A percentile compares a stretch with the other conserved stretches of the same genome.
These are phyloP conservation scores for Xylaria sp. DNA, from an alignment of 2,329 filamentous ascomycete genomes.

Conservation along the genomic window DNA sequence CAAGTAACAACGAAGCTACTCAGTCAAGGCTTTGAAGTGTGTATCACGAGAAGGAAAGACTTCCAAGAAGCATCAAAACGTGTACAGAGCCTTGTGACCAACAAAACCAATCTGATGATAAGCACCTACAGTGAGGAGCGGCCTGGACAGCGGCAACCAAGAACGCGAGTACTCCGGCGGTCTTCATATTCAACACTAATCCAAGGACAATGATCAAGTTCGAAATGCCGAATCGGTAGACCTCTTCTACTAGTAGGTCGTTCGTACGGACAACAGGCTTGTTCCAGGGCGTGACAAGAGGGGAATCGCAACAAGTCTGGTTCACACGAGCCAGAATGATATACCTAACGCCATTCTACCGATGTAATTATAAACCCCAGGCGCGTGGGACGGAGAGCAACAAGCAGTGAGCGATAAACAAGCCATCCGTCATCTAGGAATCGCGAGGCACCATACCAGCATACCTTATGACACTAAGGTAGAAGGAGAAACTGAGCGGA, in stretches of 20 bases:
- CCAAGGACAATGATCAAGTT: background rate
- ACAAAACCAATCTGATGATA: background rate
- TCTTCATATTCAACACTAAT: constrained; percentile 40
- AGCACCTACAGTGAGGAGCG: constrained; percentile 47
- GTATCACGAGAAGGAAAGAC: background rate
- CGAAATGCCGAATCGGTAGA: background rate
- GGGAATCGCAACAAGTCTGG: constrained; percentile 7
- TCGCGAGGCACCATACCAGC: constrained; percentile 29
- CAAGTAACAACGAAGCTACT: background rate
- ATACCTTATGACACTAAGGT: constrained; percentile 18
- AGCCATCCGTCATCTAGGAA: constrained; percentile 5
- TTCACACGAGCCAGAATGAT: background rate
- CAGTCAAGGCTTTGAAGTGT: background rate
- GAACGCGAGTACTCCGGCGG: constrained; percentile 37
- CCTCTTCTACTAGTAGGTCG: background rate
- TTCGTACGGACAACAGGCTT: background rate
- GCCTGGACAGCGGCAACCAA: constrained; percentile 41
- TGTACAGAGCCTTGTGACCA: no score
- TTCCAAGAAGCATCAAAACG: background rate
- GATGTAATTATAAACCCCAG: constrained; percentile 4
- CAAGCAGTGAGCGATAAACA: constrained; percentile 8
- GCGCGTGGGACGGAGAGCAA: background rate
- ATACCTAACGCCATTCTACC: background rate
- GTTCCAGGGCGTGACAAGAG: background rate
- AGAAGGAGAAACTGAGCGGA: constrained; percentile 23